A percentile compares a stretch with the other conserved stretches of the same genome.
Evolutionary conservation across 345 rosid species (phyloP).

Genomic region (Eucalyptus sp.): DNA sequence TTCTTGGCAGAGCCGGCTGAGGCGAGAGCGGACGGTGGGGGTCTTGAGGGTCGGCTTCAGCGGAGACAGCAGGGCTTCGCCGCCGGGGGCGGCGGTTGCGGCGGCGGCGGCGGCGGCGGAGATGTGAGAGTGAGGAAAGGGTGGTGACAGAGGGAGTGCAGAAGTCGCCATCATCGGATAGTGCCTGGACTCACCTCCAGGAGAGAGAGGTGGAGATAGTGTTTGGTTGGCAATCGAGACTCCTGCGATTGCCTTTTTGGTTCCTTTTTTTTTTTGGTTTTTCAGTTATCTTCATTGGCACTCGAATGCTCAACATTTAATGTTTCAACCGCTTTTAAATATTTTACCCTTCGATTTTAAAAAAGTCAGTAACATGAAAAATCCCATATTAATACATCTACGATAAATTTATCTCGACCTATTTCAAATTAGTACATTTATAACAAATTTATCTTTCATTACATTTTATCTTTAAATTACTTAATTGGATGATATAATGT

Average conservation of each 20-base stretch:
- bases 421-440: no score
- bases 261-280: not conserved
- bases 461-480: no score
- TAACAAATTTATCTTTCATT: no score
- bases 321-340: not conserved
- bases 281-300: not conserved
- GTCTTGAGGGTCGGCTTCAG: constrained; percentile 3
- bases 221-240: not conserved
- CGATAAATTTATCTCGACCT: no score
- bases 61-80: not conserved
- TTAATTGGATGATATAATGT: fast-evolving
- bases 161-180: not conserved
- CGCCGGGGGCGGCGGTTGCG: not conserved
- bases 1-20: constrained; percentile 65
- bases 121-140: not conserved
- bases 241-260: not conserved
- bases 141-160: not conserved
- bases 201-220: not conserved
- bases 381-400: no score
- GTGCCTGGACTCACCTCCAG: not conserved
- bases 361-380: no score
- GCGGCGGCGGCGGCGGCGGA: not conserved
- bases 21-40: constrained; percentile 72
- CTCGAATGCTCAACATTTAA: not conserved
- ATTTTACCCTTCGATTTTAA: not conserved